A percentile compares a stretch with the other conserved stretches of the same genome.
These are phyloP conservation scores for Diaporthe australafricana DNA, from an alignment of 2,329 filamentous ascomycete genomes.

Conservation along the genomic window DNA sequence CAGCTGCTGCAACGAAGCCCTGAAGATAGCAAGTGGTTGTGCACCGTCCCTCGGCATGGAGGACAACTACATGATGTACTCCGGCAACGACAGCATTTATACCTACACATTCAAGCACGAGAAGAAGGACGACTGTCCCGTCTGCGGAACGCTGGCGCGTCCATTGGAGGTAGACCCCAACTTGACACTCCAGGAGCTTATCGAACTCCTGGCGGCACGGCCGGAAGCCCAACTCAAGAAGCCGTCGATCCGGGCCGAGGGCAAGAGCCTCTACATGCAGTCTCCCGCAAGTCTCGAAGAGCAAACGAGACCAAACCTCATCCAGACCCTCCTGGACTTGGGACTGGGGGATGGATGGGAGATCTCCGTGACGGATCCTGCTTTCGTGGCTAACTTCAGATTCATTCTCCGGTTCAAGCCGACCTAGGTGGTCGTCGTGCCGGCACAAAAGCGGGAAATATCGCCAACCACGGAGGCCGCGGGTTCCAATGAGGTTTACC, in stretches of 20 bases:
- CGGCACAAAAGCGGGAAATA: slow-evolving; percentile 8
- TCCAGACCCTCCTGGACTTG: slow-evolving; percentile 81
- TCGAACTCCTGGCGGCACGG: slow-evolving; percentile 84
- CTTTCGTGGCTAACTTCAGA: slow-evolving; percentile 78
- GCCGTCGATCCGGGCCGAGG: slow-evolving; percentile 82
- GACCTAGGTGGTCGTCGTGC: slow-evolving; percentile 28
- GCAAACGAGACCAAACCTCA: slow-evolving; percentile 85
- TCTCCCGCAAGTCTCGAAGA: slow-evolving; percentile 84
- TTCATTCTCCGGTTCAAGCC: slow-evolving; percentile 64
- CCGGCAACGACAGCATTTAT: slow-evolving; percentile 93
- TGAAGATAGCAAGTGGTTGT: slow-evolving; percentile 89
- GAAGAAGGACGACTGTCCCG: slow-evolving; percentile 93
- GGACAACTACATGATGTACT: slow-evolving; percentile 99
- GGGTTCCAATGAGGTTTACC: neutral
- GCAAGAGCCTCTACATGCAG: slow-evolving; percentile 91
- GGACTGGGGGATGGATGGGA: slow-evolving; percentile 83
- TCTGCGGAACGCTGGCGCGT: slow-evolving; percentile 87
- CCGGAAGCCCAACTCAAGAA: slow-evolving; percentile 95
- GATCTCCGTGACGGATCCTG: slow-evolving; percentile 92
- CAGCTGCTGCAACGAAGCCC: slow-evolving; percentile 94
- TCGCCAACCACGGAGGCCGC: neutral
- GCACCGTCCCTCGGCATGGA: slow-evolving; percentile 83
- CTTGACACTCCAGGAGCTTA: slow-evolving; percentile 82
- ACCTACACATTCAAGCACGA: slow-evolving; percentile 97
- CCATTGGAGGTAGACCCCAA: slow-evolving; percentile 78